Conservation (phyloP, 2,329 filamentous ascomycete species). For the Pseudopithomyces chartarum region DNA sequence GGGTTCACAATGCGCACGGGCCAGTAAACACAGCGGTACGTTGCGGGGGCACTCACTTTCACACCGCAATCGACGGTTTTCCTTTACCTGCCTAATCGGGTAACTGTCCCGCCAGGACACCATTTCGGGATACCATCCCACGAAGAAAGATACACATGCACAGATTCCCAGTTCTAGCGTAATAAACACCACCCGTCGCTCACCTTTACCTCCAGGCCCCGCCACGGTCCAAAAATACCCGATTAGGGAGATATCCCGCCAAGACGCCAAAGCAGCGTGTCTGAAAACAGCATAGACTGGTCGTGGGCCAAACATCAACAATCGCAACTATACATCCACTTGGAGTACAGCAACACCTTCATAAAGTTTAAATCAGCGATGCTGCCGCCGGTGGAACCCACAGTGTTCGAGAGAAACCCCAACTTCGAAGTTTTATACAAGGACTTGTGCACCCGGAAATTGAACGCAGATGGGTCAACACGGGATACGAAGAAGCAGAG, state of each 20-base stretch:
- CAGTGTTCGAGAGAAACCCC: constrained; percentile 46
- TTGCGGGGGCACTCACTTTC: background rate
- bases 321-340: background rate
- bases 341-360: background rate
- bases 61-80: background rate
- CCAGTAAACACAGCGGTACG: no score
- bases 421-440: constrained; percentile 53
- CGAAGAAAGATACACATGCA: no score
- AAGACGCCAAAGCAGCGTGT: background rate
- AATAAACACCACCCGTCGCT: no score
- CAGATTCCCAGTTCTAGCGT: no score
- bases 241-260: background rate
- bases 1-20: no score
- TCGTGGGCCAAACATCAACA: background rate
- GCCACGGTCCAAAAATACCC: background rate
- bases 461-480: constrained; percentile 52
- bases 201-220: no score
- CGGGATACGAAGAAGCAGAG: constrained; percentile 49
- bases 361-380: constrained; percentile 26
- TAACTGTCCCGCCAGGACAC: background rate
- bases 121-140: background rate
- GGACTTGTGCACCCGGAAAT: constrained; percentile 49
- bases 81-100: background rate
- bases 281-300: background rate
- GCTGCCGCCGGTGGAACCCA: constrained; percentile 49